These are phyloP conservation scores for Carallia pectinifolia DNA, from an alignment of 345 rosid species.

Conservation along the genomic window DNA sequence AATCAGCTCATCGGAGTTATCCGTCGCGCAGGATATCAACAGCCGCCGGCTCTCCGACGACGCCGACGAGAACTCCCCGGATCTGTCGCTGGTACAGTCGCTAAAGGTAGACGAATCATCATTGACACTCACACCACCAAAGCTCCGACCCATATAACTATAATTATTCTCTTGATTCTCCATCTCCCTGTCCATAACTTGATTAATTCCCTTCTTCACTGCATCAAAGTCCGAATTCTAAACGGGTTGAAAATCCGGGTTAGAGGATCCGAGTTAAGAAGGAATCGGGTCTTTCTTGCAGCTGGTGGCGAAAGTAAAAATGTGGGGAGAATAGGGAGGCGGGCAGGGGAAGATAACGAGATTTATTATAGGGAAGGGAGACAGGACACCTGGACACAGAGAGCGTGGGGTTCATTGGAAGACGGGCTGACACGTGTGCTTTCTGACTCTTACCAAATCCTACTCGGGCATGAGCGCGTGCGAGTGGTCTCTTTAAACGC, in stretches of 20 bases:
- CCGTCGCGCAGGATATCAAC: constrained; percentile 52
- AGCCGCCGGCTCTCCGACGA: constrained; percentile 66
- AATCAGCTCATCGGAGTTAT: constrained; percentile 53
- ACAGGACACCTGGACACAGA: constrained; percentile 28
- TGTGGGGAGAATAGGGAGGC: background rate
- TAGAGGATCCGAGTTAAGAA: background rate
- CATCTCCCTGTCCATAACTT: constrained; percentile 32
- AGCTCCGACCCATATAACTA: constrained; percentile 47
- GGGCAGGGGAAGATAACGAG: background rate
- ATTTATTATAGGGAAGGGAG: constrained; percentile 8
- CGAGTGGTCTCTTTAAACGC: constrained; percentile 43
- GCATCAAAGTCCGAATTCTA: constrained; percentile 12
- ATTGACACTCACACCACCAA: constrained; percentile 35
- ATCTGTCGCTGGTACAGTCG: constrained; percentile 91
- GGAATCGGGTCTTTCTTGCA: background rate
- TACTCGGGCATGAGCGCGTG: constrained; percentile 39
- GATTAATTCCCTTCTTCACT: background rate
- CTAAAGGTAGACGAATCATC: constrained; percentile 77
- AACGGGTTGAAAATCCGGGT: background rate
- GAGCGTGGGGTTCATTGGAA: constrained; percentile 10
- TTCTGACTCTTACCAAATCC: constrained; percentile 22
- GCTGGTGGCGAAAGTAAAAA: background rate
- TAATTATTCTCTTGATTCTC: constrained; percentile 32
- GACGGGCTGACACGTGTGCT: constrained; percentile 39
- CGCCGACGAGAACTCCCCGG: constrained; percentile 76